These are phyloP conservation scores for Linnemannia exigua DNA, from an alignment of 192 early-diverging fungal genomes.

Conservation along the genomic window DNA sequence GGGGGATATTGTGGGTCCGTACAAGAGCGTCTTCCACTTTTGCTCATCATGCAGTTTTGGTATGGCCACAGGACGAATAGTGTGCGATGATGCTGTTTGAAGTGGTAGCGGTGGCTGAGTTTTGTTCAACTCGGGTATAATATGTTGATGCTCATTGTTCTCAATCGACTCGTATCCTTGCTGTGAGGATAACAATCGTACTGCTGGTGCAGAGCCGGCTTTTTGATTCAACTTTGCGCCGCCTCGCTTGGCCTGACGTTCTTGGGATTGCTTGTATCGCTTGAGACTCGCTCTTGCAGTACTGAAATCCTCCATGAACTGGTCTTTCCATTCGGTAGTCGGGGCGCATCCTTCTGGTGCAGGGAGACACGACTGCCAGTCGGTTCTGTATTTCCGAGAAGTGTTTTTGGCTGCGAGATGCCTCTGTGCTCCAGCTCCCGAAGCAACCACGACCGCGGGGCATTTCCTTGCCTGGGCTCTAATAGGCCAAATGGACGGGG, in stretches of 20 bases:
- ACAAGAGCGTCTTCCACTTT: slow-evolving; percentile 32
- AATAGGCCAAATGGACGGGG: neutral
- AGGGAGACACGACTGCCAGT: slow-evolving; percentile 47
- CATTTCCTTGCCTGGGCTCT: slow-evolving; percentile 45
- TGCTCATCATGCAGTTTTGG: slow-evolving; percentile 40
- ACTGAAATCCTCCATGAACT: slow-evolving; percentile 40
- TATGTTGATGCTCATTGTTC: neutral
- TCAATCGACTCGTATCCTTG: neutral
- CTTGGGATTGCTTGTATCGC: neutral
- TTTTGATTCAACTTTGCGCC: neutral
- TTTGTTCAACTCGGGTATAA: neutral
- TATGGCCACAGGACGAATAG: neutral
- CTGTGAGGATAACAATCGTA: no score
- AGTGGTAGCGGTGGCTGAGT: neutral
- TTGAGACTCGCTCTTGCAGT: slow-evolving; percentile 8
- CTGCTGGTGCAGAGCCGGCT: neutral
- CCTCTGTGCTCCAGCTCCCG: slow-evolving; percentile 12
- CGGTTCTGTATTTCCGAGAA: slow-evolving; percentile 35
- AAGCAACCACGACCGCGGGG: slow-evolving; percentile 40
- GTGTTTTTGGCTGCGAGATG: slow-evolving; percentile 49
- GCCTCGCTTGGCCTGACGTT: neutral
- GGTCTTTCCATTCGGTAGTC: slow-evolving; percentile 35
- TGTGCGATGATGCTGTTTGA: neutral
- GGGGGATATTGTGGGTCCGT: slow-evolving; percentile 12
- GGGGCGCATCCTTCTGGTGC: slow-evolving; percentile 49